Percentiles rank a stretch among this genome's conserved stretches.
Conservation (phyloP, 306 rosid genomes). For the Pueraria montana region DNA sequence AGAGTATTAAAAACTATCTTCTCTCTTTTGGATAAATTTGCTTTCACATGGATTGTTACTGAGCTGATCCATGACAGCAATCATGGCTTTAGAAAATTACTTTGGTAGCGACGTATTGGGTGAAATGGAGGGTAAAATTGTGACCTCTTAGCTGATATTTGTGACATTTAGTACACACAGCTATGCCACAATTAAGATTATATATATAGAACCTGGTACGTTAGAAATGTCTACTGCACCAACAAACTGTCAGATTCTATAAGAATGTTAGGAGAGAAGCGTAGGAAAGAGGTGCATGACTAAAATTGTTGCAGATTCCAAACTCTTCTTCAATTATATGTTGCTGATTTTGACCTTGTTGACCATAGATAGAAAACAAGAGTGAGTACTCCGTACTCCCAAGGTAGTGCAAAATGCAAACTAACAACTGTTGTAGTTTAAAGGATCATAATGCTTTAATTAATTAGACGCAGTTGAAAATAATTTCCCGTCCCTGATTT, state of each 20-base stretch:
- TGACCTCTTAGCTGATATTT: slow-evolving; percentile 13
- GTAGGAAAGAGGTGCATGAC: slow-evolving; percentile 1
- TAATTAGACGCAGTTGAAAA: not conserved
- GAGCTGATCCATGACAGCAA: not conserved
- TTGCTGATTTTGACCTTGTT: not conserved
- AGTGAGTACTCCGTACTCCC: not conserved
- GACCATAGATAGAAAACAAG: not conserved
- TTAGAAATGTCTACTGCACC: slow-evolving; percentile 9
- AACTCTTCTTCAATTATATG: slow-evolving; percentile 8
- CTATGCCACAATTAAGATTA: not conserved
- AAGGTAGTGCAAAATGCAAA: not conserved
- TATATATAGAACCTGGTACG: slow-evolving; percentile 5
- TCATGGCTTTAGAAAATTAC: slow-evolving; percentile 26
- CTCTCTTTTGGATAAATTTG: slow-evolving; percentile 41
- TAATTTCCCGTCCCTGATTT: not conserved
- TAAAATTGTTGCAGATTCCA: not conserved
- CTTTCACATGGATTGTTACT: slow-evolving; percentile 38
- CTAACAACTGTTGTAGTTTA: not conserved
- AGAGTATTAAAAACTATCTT: slow-evolving; percentile 21
- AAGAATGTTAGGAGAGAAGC: slow-evolving; percentile 39
- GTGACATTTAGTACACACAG: not conserved
- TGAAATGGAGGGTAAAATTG: not conserved
- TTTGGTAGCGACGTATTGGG: slow-evolving; percentile 25
- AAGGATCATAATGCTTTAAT: not conserved
- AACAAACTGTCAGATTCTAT: slow-evolving; percentile 36